phyloP scores from a whole-genome alignment of 352 stramenopile genomes.

The Phytophthora podocarpi region DNA sequence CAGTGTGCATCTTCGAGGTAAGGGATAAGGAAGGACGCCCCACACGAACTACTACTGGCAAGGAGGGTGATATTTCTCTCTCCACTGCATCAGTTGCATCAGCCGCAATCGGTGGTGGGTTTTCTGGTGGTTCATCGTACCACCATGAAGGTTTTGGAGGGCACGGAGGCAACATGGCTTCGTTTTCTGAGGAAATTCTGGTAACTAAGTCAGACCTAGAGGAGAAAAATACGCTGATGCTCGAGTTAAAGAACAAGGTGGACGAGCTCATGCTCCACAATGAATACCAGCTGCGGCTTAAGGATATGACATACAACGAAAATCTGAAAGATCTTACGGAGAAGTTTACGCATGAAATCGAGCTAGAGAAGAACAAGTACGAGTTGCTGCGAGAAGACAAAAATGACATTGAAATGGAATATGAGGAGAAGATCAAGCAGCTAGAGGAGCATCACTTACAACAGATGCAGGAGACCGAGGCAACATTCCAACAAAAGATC shows the following conservation, averaged over 20 bases:
- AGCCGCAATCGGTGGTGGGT: slow-evolving; percentile 6
- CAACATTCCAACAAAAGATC: slow-evolving; percentile 92
- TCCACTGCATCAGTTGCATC: slow-evolving; percentile 13
- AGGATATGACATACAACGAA: slow-evolving; percentile 96
- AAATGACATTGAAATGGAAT: slow-evolving; percentile 92
- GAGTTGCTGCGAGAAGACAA: slow-evolving; percentile 91
- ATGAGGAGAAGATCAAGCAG: slow-evolving; percentile 91
- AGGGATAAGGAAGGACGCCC: slow-evolving; percentile 85
- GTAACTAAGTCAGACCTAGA: slow-evolving; percentile 93
- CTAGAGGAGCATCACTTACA: slow-evolving; percentile 92
- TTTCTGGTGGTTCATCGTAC: slow-evolving; percentile 16
- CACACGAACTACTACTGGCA: slow-evolving; percentile 42
- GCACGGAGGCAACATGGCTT: slow-evolving; percentile 19
- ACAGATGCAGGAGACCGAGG: slow-evolving; percentile 91
- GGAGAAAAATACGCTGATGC: slow-evolving; percentile 91
- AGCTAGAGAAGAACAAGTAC: slow-evolving; percentile 93
- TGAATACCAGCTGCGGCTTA: slow-evolving; percentile 94
- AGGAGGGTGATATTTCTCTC: slow-evolving; percentile 20
- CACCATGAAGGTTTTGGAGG: slow-evolving; percentile 22
- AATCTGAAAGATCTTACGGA: slow-evolving; percentile 94
- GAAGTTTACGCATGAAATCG: slow-evolving; percentile 93
- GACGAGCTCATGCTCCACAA: slow-evolving; percentile 95
- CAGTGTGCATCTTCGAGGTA: slow-evolving; percentile 88
- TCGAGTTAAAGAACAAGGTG: slow-evolving; percentile 95
- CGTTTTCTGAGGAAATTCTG: slow-evolving; percentile 79